Evolutionary conservation across 768 basidiomycete genomes (phyloP).

Genomic region (Boletus pseudo-olivaceus): DNA sequence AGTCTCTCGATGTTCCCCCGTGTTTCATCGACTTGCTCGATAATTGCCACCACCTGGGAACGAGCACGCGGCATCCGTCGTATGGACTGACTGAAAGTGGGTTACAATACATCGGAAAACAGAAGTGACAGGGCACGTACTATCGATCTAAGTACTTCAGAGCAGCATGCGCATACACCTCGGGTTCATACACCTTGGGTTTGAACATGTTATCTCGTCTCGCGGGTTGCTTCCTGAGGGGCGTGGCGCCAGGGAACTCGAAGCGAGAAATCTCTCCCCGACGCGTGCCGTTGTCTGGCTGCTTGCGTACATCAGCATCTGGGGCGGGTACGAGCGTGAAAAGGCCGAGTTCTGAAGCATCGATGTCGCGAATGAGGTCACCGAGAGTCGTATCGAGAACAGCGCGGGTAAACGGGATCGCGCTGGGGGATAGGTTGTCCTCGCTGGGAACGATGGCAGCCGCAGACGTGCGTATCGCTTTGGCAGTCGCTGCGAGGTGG

Average conservation of each 20-base stretch:
- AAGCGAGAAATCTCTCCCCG: conserved; percentile 54
- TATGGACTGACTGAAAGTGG: conserved; percentile 39
- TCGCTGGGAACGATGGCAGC: conserved; percentile 27
- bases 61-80: conserved; percentile 49
- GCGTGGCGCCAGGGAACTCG: conserved; percentile 68
- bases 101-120: conserved; percentile 27
- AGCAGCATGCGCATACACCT: conserved; percentile 73
- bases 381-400: conserved; percentile 61
- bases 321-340: conserved; percentile 53
- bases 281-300: conserved; percentile 23
- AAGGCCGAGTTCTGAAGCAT: conserved; percentile 74
- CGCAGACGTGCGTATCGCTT: conserved; percentile 48
- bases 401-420: conserved; percentile 54
- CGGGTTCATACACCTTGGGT: conserved; percentile 56
- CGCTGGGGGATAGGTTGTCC: conserved; percentile 10
- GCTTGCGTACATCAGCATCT: conserved; percentile 31
- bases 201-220: conserved; percentile 36
- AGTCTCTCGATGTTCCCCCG: conserved; percentile 37
- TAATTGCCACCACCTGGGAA: conserved; percentile 36
- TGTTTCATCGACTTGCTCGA: conserved; percentile 37
- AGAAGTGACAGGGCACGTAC: conserved; percentile 40
- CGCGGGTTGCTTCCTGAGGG: conserved; percentile 47
- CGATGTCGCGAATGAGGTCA: conserved; percentile 77
- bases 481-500: conserved; percentile 52
- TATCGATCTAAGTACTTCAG: conserved; percentile 75